A percentile compares a stretch with the other conserved stretches of the same genome.
Conservation (phyloP, 192 early-diverging fungal species). For the Cladochytrium replicatum region DNA sequence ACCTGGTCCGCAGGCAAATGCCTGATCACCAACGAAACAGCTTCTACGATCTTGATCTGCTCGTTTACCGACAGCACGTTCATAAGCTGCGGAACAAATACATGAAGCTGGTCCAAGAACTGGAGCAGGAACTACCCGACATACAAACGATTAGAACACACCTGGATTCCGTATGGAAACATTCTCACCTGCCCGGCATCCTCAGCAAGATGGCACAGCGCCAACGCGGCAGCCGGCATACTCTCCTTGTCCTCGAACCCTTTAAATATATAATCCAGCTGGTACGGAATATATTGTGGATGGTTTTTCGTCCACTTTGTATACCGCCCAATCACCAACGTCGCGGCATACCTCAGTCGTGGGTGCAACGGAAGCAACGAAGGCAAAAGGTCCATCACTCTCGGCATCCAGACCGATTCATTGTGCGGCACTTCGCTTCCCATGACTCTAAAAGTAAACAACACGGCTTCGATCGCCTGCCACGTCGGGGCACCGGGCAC, state of each 20-base stretch:
- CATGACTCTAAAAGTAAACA: conserved; percentile 91
- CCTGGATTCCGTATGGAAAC: background rate
- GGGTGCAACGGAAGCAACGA: conserved; percentile 84
- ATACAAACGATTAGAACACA: background rate
- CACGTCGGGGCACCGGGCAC: conserved; percentile 51
- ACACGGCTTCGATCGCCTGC: conserved; percentile 91
- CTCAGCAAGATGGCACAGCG: conserved; percentile 82
- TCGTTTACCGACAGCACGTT: no score
- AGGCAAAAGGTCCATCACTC: conserved; percentile 83
- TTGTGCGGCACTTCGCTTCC: conserved; percentile 64
- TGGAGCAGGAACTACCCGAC: background rate
- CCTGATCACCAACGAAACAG: no score
- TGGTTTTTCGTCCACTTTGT: conserved; percentile 84
- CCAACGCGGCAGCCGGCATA: conserved; percentile 72
- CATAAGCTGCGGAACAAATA: background rate
- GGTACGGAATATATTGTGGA: conserved; percentile 83
- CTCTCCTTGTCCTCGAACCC: conserved; percentile 84
- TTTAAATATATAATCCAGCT: conserved; percentile 80
- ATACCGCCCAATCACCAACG: conserved; percentile 92
- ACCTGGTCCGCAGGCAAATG: no score
- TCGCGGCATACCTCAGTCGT: conserved; percentile 91
- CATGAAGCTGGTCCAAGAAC: background rate
- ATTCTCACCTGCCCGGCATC: conserved; percentile 72
- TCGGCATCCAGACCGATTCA: conserved; percentile 71
- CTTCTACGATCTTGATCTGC: no score